Evolutionary conservation across 192 early-diverging fungal genomes (phyloP), one percentile per base, ranked within the genome.

Genomic region (Entomortierella chlamydospora): DNA sequence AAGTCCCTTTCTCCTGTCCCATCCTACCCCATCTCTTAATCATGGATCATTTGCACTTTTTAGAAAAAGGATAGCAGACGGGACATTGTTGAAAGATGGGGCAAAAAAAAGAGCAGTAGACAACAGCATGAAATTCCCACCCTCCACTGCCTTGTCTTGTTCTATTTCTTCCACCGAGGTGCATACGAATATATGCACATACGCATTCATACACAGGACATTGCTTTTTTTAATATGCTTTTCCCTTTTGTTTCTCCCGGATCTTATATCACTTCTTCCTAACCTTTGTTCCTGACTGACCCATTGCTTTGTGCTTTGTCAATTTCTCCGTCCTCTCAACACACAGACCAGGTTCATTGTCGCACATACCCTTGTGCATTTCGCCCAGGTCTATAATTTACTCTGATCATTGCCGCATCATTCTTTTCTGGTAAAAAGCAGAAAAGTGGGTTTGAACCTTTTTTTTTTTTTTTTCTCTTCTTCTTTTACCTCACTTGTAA

Each of bases 231-330:
- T 20, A 12, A 11, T 12, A 11, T 2, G 15, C 20, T 20, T 20
- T 47, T 20, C 15, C 45, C 15, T 47, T 47, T 47, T 15, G 45
- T 20, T 47, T 47, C 4, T 47, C 15, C 45, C 15, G 15, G 5
- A 47, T 37, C 34, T 37, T 20, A 61, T 61, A 60, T 61, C 68
- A 34, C 68, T 70, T 70, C 50, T 37, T 70, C 68, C 68, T 20
- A 54, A 60, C 34, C 57, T 41, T 13, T 42, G 57, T 70, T 70
- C 68, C 68, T 55, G 66, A 70, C 51, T 70, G 68, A 61, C 57
- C 68, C 58, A 61, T 61, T 28, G 11, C 15, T 47, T 47, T 20
- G 4, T 47, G 12, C 45, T 47, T 20, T 5, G 12, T 47, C 15
- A 20, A 4, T 47, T 20, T 47, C 45, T 47, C 15, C 20, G 7